Evolutionary conservation across 2,329 filamentous ascomycete species (phyloP).

Genomic region (Chaetomiaceae sp.): DNA sequence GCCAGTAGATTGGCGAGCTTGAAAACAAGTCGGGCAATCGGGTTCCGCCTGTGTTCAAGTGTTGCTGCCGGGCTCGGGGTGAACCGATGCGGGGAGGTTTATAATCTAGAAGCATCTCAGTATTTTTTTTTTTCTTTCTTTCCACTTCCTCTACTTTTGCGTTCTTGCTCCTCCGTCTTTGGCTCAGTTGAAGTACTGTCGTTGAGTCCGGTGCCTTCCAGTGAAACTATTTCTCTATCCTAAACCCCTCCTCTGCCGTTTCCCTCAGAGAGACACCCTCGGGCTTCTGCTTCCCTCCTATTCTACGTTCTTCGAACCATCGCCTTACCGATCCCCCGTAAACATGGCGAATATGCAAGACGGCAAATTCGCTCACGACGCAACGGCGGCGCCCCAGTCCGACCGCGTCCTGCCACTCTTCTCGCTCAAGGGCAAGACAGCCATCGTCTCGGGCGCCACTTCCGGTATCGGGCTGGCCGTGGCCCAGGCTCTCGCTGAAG

Average conservation of each 20-base stretch:
- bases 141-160: not conserved
- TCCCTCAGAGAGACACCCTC: too few relatives aligned
- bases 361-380: conserved; percentile 55
- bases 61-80: not conserved
- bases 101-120: too few relatives aligned
- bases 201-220: too few relatives aligned
- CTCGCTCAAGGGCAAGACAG: conserved; percentile 65
- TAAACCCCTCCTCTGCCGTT: not conserved
- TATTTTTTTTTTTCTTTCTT: too few relatives aligned
- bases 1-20: not conserved
- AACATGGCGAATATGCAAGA: conserved; percentile 39
- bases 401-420: conserved; percentile 60
- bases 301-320: too few relatives aligned
- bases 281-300: not conserved
- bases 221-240: not conserved
- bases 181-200: not conserved
- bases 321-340: conserved; percentile 1
- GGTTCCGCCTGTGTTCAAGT: too few relatives aligned
- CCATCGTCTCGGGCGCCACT: conserved; percentile 64
- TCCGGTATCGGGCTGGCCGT: conserved; percentile 64
- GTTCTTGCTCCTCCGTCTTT: not conserved
- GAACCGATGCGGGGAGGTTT: not conserved
- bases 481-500: conserved; percentile 62
- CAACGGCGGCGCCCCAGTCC: conserved; percentile 44
- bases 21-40: not conserved